phyloP scores from a whole-genome alignment of 495 filamentous ascomycete genomes.

The Penicillium herquei region DNA sequence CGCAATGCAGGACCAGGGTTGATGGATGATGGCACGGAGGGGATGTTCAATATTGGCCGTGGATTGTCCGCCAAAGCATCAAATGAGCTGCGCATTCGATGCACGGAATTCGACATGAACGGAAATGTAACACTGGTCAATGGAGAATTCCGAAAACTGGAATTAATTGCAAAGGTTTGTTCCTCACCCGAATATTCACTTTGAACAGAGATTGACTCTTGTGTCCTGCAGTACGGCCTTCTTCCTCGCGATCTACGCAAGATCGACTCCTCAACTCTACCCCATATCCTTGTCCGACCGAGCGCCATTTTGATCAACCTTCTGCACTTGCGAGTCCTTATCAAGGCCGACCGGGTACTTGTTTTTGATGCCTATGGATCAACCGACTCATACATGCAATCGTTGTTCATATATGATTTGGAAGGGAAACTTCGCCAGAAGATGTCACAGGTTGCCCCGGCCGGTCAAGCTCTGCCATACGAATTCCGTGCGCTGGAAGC shows the following conservation, averaged over 20 bases:
- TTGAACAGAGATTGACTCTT: not conserved
- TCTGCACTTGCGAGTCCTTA: conserved; percentile 87
- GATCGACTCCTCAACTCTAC: conserved; percentile 96
- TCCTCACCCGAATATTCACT: not conserved
- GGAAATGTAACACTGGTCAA: conserved; percentile 94
- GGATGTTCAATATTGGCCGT: conserved; percentile 53
- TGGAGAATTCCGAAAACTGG: conserved; percentile 94
- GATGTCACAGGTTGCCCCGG: conserved; percentile 41
- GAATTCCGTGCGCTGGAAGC: conserved; percentile 61
- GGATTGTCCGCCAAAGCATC: conserved; percentile 66
- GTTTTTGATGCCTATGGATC: conserved; percentile 95
- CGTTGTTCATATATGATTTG: conserved; percentile 92
- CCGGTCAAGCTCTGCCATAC: conserved; percentile 56
- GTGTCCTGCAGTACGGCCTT: conserved; percentile 72
- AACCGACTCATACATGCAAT: conserved; percentile 92
- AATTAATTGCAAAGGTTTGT: conserved; percentile 90
- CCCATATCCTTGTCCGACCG: conserved; percentile 91
- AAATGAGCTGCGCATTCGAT: conserved; percentile 79
- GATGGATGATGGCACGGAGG: conserved; percentile 39
- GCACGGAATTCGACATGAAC: conserved; percentile 90
- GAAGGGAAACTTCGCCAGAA: conserved; percentile 63
- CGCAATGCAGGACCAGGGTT: conserved; percentile 22
- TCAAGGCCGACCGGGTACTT: conserved; percentile 90
- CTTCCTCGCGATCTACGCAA: conserved; percentile 95
- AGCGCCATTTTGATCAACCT: conserved; percentile 94